Conservation (phyloP, 768 basidiomycete species). For the Chalciporus pseudorubinellus region DNA sequence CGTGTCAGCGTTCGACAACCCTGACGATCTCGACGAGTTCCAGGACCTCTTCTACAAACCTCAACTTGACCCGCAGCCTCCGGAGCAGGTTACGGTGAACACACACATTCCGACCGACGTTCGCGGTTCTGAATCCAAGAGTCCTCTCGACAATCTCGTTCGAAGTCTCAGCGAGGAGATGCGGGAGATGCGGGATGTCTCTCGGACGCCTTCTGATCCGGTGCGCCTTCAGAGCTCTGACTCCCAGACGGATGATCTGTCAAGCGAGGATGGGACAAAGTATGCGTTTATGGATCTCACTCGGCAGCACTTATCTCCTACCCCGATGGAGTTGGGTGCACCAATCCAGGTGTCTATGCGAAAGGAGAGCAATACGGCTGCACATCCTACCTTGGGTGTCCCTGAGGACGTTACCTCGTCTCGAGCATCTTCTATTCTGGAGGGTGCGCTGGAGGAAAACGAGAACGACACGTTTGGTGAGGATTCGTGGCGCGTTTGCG, state of each 20-base stretch:
- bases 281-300: conserved; percentile 20
- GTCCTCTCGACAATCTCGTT: conserved; percentile 38
- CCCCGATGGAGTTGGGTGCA: conserved; percentile 7
- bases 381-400: conserved; percentile 4
- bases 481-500: neutral
- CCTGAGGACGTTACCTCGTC: conserved; percentile 29
- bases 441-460: conserved; percentile 3
- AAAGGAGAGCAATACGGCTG: conserved; percentile 1
- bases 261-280: conserved; percentile 11
- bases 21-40: conserved; percentile 71
- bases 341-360: conserved; percentile 8
- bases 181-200: conserved; percentile 22
- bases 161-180: conserved; percentile 41
- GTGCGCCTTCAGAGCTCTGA: conserved; percentile 9
- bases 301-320: conserved; percentile 12
- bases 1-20: conserved; percentile 49
- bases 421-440: conserved; percentile 21
- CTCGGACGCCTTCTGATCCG: conserved; percentile 12
- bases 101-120: conserved; percentile 31
- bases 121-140: conserved; percentile 29
- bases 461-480: conserved; percentile 34
- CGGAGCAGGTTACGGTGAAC: conserved; percentile 1
- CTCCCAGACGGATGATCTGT: conserved; percentile 3
- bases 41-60: conserved; percentile 72
- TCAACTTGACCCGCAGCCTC: neutral